phyloP scores from a whole-genome alignment of 495 filamentous ascomycete genomes.

The Aspergillus saccharolyticus region DNA sequence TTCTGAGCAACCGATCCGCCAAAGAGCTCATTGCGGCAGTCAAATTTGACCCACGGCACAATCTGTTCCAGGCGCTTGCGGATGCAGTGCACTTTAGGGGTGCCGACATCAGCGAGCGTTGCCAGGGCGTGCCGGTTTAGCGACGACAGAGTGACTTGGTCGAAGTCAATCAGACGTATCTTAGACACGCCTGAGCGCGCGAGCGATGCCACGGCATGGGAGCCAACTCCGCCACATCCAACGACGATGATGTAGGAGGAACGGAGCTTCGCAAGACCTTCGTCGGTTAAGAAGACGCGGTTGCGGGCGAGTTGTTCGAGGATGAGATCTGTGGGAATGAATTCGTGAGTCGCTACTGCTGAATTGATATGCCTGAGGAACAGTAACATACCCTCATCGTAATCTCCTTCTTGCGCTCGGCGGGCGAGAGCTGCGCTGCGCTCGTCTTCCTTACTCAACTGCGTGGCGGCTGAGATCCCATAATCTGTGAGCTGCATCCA shows the following conservation, averaged over 20 bases:
- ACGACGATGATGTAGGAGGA: slow-evolving; percentile 81
- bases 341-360: too few relatives aligned
- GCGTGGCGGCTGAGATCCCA: slow-evolving; percentile 56
- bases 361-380: too few relatives aligned
- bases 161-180: slow-evolving; percentile 92
- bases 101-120: slow-evolving; percentile 88
- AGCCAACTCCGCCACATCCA: slow-evolving; percentile 91
- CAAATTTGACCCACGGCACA: slow-evolving; percentile 86
- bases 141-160: slow-evolving; percentile 91
- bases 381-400: slow-evolving; percentile 65
- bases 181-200: slow-evolving; percentile 82
- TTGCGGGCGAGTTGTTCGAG: slow-evolving; percentile 95
- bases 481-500: slow-evolving; percentile 64
- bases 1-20: slow-evolving; percentile 55
- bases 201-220: slow-evolving; percentile 80
- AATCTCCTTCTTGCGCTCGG: slow-evolving; percentile 80
- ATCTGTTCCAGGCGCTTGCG: slow-evolving; percentile 74
- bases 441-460: slow-evolving; percentile 68
- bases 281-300: slow-evolving; percentile 80
- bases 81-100: slow-evolving; percentile 86
- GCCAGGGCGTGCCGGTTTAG: slow-evolving; percentile 94
- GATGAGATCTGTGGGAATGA: slow-evolving; percentile 60
- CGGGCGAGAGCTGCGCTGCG: slow-evolving; percentile 69
- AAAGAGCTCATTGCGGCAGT: slow-evolving; percentile 83
- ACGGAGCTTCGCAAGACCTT: slow-evolving; percentile 73